Evolutionary conservation across 2,329 filamentous ascomycete species (phyloP).

Genomic region (Neopestalotiopsis sp.): DNA sequence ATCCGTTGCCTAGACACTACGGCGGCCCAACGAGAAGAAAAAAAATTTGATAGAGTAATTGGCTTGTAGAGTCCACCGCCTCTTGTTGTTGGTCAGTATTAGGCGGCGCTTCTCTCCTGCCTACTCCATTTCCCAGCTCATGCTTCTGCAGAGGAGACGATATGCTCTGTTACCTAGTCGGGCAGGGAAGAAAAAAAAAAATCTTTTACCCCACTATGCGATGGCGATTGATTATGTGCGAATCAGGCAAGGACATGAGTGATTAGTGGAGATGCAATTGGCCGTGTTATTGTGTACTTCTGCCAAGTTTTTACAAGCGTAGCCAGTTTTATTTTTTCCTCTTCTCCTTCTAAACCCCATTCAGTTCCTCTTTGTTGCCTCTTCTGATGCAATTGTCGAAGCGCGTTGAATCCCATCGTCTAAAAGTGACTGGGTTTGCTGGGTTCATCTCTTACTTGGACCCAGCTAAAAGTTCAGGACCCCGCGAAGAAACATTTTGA

Average conservation of each 20-base stretch:
- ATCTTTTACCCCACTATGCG: not conserved
- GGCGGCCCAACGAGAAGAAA: not conserved
- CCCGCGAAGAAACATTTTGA: not conserved
- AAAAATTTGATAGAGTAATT: not conserved
- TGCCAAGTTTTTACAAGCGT: not conserved
- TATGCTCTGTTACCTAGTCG: not conserved
- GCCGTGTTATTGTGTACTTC: not conserved
- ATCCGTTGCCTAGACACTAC: not conserved
- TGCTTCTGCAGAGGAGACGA: not conserved
- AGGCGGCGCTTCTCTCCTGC: not conserved
- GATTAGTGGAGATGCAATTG: not conserved
- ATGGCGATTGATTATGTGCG: not conserved
- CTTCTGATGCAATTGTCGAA: not conserved
- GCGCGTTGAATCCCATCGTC: not conserved
- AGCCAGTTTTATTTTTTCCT: not conserved
- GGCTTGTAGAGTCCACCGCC: not conserved
- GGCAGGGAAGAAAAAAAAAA: slow-evolving; percentile 3
- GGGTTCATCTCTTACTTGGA: not conserved
- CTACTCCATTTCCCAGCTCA: too few relatives aligned
- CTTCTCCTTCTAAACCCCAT: not conserved
- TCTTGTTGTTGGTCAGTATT: not conserved
- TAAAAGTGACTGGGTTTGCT: not conserved
- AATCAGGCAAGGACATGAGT: slow-evolving; percentile 1
- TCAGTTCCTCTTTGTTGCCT: not conserved
- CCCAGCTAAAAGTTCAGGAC: slow-evolving; percentile 5